These are phyloP conservation scores for Amylocystis lapponica DNA, from an alignment of 768 basidiomycete genomes.

Conservation along the genomic window DNA sequence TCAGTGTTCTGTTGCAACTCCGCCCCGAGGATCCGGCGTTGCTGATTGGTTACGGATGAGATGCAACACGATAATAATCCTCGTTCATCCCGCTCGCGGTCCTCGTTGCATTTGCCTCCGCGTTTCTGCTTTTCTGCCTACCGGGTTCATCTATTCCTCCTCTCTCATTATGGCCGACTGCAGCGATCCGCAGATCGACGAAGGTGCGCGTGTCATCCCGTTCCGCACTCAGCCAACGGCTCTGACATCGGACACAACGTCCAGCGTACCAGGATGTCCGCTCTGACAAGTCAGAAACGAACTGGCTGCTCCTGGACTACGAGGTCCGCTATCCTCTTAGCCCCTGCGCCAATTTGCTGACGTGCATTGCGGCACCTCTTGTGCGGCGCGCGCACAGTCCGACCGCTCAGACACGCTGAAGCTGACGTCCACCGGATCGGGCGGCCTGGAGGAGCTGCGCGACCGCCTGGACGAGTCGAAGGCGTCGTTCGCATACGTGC, in stretches of 20 bases:
- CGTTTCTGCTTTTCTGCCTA: neutral
- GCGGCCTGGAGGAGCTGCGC: constrained; percentile 73
- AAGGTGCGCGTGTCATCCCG: constrained; percentile 46
- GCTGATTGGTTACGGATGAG: too few relatives aligned
- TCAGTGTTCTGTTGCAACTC: too few relatives aligned
- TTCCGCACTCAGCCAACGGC: constrained; percentile 14
- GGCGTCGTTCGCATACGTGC: constrained; percentile 81
- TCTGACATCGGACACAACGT: constrained; percentile 9
- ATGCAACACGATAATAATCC: too few relatives aligned
- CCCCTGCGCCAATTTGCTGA: neutral
- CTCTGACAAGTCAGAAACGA: constrained; percentile 77
- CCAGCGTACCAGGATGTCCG: constrained; percentile 87
- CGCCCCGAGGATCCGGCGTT: too few relatives aligned
- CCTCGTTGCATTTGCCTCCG: too few relatives aligned
- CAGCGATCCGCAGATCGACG: constrained; percentile 61
- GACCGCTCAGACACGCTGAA: constrained; percentile 78
- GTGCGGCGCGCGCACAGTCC: constrained; percentile 43
- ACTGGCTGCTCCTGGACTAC: constrained; percentile 90
- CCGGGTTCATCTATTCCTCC: neutral
- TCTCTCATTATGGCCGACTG: constrained; percentile 67
- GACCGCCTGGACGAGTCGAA: constrained; percentile 63
- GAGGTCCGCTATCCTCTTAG: constrained; percentile 43
- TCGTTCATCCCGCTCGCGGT: too few relatives aligned
- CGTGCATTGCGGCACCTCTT: neutral
- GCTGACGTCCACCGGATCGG: constrained; percentile 74